Conservation (phyloP, 2,329 filamentous ascomycete species). For the Immersiporthe knoxdaviesiana region DNA sequence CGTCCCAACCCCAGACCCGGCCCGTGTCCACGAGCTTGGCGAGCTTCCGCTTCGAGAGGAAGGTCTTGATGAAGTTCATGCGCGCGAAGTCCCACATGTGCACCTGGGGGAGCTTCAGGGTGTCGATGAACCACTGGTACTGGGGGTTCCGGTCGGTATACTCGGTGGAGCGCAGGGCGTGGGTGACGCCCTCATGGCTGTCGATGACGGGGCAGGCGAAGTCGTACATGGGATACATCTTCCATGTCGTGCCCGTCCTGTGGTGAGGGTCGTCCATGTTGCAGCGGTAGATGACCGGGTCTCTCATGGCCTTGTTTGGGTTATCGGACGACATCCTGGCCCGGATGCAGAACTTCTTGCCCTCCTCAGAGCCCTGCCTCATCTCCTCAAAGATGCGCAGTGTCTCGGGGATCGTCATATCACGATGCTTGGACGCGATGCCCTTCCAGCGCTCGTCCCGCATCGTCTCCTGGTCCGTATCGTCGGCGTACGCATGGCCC, state of each 20-base stretch:
- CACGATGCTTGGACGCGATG: constrained; percentile 78
- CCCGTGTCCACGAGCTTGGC: constrained; percentile 80
- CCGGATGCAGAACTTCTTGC: constrained; percentile 85
- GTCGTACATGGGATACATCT: constrained; percentile 87
- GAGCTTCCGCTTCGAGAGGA: constrained; percentile 84
- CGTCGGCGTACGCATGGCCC: constrained; percentile 90
- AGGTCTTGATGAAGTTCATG: constrained; percentile 82
- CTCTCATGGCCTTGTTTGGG: constrained; percentile 92
- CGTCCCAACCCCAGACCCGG: constrained; percentile 82
- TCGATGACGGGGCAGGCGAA: constrained; percentile 84
- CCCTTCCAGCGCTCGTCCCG: constrained; percentile 81
- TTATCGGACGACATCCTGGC: constrained; percentile 92
- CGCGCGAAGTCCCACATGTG: constrained; percentile 86
- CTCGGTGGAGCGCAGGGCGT: constrained; percentile 82
- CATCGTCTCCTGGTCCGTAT: constrained; percentile 90
- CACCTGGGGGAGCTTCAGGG: constrained; percentile 73
- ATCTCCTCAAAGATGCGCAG: constrained; percentile 89
- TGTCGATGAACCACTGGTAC: constrained; percentile 83
- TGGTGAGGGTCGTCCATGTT: constrained; percentile 72
- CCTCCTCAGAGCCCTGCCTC: constrained; percentile 81
- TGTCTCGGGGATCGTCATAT: constrained; percentile 80
- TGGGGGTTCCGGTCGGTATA: constrained; percentile 86
- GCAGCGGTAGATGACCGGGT: constrained; percentile 97
- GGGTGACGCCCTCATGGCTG: constrained; percentile 79
- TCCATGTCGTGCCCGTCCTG: constrained; percentile 78